A percentile compares a stretch with the other conserved stretches of the same genome.
Evolutionary conservation across 179 eudicot species (phyloP).

Genomic region (Spergularia azorica): DNA sequence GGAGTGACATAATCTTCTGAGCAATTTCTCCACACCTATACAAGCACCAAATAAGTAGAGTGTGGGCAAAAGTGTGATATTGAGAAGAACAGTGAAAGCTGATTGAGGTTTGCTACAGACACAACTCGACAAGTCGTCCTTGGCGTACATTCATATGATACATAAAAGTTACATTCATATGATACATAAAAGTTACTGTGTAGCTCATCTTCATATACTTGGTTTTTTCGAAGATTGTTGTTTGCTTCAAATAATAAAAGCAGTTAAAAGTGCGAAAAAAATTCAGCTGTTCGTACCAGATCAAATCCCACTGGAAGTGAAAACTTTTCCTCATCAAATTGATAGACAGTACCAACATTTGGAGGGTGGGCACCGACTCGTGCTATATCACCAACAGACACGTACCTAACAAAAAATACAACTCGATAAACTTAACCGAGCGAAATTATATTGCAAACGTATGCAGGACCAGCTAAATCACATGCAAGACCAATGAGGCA

Average conservation of each 20-base stretch:
- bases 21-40: constrained; percentile 97
- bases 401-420: constrained; percentile 58
- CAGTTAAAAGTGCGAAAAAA: not conserved
- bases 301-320: constrained; percentile 83
- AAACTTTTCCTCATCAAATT: constrained; percentile 49
- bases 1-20: constrained; percentile 69
- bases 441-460: not conserved
- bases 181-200: not conserved
- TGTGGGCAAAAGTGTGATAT: not conserved
- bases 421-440: not conserved
- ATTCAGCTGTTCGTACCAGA: constrained; percentile 53
- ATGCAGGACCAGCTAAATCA: not conserved
- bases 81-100: not conserved
- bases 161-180: not conserved
- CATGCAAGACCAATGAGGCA: constrained; percentile 3
- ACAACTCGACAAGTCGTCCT: not conserved
- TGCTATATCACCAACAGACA: constrained; percentile 87
- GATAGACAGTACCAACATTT: constrained; percentile 84
- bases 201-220: too few relatives aligned
- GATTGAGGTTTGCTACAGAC: not conserved
- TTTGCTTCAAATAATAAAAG: not conserved
- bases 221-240: too few relatives aligned
- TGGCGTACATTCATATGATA: not conserved
- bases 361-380: constrained; percentile 86
- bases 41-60: constrained; percentile 3